Evolutionary conservation across 31 red algal genomes (phyloP), one percentile per base, ranked within the genome.

Genomic region (Endocladia muricata): DNA sequence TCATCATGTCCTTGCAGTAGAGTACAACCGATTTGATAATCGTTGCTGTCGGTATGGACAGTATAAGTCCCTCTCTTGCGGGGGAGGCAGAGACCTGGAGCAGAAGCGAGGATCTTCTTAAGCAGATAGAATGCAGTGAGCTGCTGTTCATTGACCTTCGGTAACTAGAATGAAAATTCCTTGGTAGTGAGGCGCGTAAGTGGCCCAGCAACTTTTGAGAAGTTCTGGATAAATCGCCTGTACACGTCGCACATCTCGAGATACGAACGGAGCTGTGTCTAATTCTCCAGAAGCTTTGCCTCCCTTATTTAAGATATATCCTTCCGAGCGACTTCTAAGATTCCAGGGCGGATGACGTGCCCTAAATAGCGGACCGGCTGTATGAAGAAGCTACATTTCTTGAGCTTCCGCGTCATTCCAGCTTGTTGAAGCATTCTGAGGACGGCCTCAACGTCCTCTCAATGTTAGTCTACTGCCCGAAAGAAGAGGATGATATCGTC

Each of bases 401-500:
- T 55, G 9, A 74, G 3, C 44, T 74, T 74, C 23, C 51, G 35
- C 0, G 70, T 34, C 1, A 55, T 44, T 9, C 28, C 41, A 1
- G 70, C 1, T 6, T 25, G 25, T 1, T 55, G 36, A 1, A 74
- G 1, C 9, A 30, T 26, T 0, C 21, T 55, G 4, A 74, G 6
- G 0, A 74, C 70, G 4, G 6, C 30, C 2, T 54, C 23, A 5
- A 74, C 36, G 37, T 74, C 28, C 7, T 74, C 28, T 38, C 51
- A 32, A 13, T 74, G 70, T 56, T 61, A 23, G 1, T 3, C 42
- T 4, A 48, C 15, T 25, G 36, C 55, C 4, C 30, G 25, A 11
- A 44, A 74, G 42, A 34, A 74, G 7, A 77, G 33, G 19, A 49
- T 49, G 44, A 77, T 60, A 26, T 77, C 11, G 73, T 77, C 73